Base-by-base conservation (phyloP, 1,139 yeast species). In the Wickerhamomyces sp. region DNA sequence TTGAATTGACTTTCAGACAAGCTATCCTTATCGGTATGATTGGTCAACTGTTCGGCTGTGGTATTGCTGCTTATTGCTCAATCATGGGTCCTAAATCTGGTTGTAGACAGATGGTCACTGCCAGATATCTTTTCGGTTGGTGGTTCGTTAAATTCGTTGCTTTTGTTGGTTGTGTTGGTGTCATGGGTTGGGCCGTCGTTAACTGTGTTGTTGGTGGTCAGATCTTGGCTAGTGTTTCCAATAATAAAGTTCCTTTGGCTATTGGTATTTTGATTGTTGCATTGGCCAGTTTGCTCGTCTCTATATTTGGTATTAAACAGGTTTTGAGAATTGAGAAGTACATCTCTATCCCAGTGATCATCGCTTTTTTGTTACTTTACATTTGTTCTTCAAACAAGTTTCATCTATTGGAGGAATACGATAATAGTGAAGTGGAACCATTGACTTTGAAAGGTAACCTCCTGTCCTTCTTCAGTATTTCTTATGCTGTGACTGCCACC, bases 71-170 rank as follows among this genome's bases (percentile, higher is more conserved):
- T 0, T 85, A 83, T 54, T 84, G 89, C 52, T 70, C 93, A 4
- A 70, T 76, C 10, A 78, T 85, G 88, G 95, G 95, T 1, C 94
- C 95, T 1, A 68, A 85, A 40, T 82, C 93, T 0, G 95, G 95
- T 0, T 74, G 89, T 44, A 67, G 95, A 47, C 94, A 85, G 55
- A 83, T 86, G 88, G 89, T 85, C 8, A 71, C 86, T 16, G 82
- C 89, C 0, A 67, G 94, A 41, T 84, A 72, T 51, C 62, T 84
- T 31, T 85, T 84, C 55, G 95, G 95, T 1, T 80, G 88, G 77
- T 83, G 83, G 81, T 74, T 79, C 44, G 88, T 86, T 26, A 80
- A 82, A 54, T 61, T 83, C 37, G 81, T 84, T 31, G 78, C 86
- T 3, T 55, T 86, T 29, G 72, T 81, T 25, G 72, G 84, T 30